These are phyloP conservation scores for Myxozyma neotropica DNA, from an alignment of 805 yeast species.

Conservation along the genomic window DNA sequence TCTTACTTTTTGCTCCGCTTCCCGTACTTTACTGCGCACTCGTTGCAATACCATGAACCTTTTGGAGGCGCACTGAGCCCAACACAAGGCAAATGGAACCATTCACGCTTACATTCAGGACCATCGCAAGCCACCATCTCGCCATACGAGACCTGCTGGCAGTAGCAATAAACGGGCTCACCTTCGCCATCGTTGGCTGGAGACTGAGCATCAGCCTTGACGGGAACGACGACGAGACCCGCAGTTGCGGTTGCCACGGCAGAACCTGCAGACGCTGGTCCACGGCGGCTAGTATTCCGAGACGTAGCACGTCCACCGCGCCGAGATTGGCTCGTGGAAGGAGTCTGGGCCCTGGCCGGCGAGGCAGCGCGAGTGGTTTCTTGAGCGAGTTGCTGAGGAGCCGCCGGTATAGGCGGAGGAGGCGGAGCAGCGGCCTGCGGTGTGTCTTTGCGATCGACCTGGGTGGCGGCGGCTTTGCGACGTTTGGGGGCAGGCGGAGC, in stretches of 20 bases:
- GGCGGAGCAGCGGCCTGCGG: not conserved
- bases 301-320: constrained; percentile 10
- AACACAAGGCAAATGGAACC: constrained; percentile 92
- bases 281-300: constrained; percentile 1
- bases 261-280: not conserved
- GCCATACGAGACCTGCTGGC: constrained; percentile 95
- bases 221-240: not conserved
- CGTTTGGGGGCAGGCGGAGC: constrained; percentile 25
- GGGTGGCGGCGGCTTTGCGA: constrained; percentile 9
- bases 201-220: not conserved
- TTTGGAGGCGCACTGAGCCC: constrained; percentile 77
- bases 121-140: constrained; percentile 99
- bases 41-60: constrained; percentile 60
- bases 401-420: not conserved
- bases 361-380: constrained; percentile 2
- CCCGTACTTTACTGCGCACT: constrained; percentile 46
- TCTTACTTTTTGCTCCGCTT: constrained; percentile 20
- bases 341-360: not conserved
- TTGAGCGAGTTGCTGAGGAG: not conserved
- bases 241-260: constrained; percentile 4
- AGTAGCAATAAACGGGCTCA: constrained; percentile 92
- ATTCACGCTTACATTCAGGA: constrained; percentile 79
- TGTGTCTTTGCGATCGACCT: no score
- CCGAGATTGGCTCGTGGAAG: not conserved
- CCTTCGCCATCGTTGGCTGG: constrained; percentile 28